These are phyloP conservation scores for Gardenia jasminoides DNA, from an alignment of 257 asterid genomes.

Conservation along the genomic window DNA sequence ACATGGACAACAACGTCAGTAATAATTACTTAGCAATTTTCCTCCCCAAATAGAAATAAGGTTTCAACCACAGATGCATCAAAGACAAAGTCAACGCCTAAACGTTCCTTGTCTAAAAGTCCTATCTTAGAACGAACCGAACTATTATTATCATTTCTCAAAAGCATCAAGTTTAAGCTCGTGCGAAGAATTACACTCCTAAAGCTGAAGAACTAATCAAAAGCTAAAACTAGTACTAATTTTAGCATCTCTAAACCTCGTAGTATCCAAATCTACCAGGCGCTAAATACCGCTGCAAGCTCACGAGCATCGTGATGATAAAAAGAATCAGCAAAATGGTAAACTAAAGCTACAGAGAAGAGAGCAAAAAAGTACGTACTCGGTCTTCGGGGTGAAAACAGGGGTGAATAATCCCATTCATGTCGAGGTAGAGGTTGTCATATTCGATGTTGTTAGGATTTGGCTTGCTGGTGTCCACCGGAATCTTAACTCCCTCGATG, in stretches of 20 bases:
- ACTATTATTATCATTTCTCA: background rate
- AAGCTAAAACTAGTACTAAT: background rate
- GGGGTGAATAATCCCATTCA: conserved; percentile 94
- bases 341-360: background rate
- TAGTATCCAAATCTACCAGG: background rate
- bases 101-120: too few relatives aligned
- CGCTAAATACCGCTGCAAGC: background rate
- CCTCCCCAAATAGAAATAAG: background rate
- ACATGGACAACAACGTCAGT: background rate
- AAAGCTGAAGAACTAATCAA: background rate
- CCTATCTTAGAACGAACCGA: too few relatives aligned
- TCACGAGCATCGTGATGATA: background rate
- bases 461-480: conserved; percentile 91
- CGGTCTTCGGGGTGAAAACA: conserved; percentile 98
- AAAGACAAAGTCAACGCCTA: background rate
- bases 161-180: background rate
- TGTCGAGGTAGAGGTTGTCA: conserved; percentile 84
- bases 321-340: background rate
- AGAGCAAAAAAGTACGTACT: conserved; percentile 39
- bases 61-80: background rate
- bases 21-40: background rate
- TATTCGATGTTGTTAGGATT: conserved; percentile 81
- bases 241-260: background rate
- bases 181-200: background rate
- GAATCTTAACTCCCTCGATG: conserved; percentile 67